phyloP scores from a whole-genome alignment of 108 stramenopile species.

The Nitzschia inconspicua region DNA sequence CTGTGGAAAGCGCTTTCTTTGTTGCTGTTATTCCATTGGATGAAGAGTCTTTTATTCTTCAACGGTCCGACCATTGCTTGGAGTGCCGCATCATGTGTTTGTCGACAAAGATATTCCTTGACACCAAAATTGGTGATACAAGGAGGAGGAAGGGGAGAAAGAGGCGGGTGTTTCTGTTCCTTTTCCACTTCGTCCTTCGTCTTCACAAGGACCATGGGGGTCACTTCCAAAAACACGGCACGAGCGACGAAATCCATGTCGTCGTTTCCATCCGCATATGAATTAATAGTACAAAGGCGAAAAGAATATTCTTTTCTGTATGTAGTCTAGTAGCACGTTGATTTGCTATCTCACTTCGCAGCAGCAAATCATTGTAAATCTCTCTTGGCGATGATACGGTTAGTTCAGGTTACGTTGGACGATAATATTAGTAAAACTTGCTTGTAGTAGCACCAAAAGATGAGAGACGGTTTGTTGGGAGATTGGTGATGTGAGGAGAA shows the following conservation, averaged over 20 bases:
- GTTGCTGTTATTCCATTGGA: constrained; percentile 4
- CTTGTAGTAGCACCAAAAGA: too few species aligned
- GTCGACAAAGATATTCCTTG: constrained; percentile 4
- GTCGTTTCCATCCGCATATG: too few species aligned
- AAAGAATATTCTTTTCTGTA: too few species aligned
- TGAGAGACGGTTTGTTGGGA: too few species aligned
- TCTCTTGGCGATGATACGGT: not conserved
- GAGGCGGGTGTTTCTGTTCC: too few species aligned
- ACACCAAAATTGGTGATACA: constrained; percentile 17
- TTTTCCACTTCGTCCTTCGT: too few species aligned
- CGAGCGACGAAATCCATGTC: constrained; percentile 7
- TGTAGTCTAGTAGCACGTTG: too few species aligned
- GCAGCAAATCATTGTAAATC: not conserved
- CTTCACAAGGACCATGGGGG: constrained; percentile 9
- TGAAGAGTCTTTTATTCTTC: not conserved
- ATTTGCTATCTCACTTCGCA: not conserved
- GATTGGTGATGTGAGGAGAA: too few species aligned
- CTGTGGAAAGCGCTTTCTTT: too few species aligned
- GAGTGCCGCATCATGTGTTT: not conserved
- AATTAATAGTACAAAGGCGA: too few species aligned
- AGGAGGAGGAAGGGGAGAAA: constrained; percentile 4
- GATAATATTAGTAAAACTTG: too few species aligned
- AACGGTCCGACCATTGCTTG: not conserved
- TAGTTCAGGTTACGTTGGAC: too few species aligned
- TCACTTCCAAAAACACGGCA: constrained; percentile 24